Conservation (phyloP, 148 eudicot species). For the Camellia granthamiana region DNA sequence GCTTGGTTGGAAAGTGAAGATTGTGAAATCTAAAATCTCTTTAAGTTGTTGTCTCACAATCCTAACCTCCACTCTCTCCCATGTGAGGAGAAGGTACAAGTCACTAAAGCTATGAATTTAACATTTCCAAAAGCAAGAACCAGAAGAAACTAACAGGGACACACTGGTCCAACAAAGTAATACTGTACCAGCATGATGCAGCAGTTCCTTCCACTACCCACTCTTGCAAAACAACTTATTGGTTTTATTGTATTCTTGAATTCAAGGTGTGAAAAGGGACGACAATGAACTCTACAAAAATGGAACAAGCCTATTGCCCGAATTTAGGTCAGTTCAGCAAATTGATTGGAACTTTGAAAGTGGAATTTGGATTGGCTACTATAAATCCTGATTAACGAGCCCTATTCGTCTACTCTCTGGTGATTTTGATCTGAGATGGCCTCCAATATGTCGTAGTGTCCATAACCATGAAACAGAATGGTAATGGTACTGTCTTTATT, state of each 20-base stretch:
- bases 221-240: background rate
- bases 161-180: background rate
- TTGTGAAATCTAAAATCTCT: no score
- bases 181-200: background rate
- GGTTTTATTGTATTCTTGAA: background rate
- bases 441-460: slow-evolving; percentile 69
- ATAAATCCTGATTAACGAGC: background rate
- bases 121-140: background rate
- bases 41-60: no score
- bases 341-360: background rate
- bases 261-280: background rate
- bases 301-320: slow-evolving; percentile 4
- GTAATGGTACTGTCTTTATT: slow-evolving; percentile 39
- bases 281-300: background rate
- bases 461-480: slow-evolving; percentile 68
- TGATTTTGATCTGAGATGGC: slow-evolving; percentile 11
- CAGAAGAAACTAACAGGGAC: background rate
- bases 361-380: background rate
- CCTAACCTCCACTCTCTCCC: no score
- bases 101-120: background rate
- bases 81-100: no score
- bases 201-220: background rate
- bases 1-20: no score
- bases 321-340: slow-evolving; percentile 9
- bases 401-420: background rate